Evolutionary conservation across 2,329 filamentous ascomycete genomes (phyloP).

Genomic region (Fusarium albidum): DNA sequence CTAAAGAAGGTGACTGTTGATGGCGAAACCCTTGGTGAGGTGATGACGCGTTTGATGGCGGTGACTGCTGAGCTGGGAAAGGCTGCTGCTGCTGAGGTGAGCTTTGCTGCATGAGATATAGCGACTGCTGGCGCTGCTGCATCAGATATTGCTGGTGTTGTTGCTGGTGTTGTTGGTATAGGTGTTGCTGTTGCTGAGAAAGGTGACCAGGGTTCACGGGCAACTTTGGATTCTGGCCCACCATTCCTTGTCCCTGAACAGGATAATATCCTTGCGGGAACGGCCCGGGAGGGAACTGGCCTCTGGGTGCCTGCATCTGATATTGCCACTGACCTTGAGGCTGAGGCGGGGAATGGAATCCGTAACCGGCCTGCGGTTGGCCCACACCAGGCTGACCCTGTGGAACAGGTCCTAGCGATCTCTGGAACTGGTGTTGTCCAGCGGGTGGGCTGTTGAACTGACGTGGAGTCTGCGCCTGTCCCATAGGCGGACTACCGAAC

Average conservation of each 20-base stretch:
- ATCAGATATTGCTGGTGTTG: constrained; percentile 12
- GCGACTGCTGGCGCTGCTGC: neutral
- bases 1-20: constrained; percentile 18
- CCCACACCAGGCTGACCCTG: constrained; percentile 12
- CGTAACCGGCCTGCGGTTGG: constrained; percentile 16
- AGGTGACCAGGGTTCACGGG: constrained; percentile 21
- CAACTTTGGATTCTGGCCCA: constrained; percentile 40
- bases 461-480: constrained; percentile 26
- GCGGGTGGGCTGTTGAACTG: constrained; percentile 28
- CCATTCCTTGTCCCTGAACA: constrained; percentile 48
- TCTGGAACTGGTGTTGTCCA: constrained; percentile 28
- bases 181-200: constrained; percentile 9
- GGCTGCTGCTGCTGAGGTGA: constrained; percentile 25
- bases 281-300: constrained; percentile 49
- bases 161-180: constrained; percentile 16
- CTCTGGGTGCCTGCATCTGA: constrained; percentile 24
- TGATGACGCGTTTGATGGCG: constrained; percentile 21
- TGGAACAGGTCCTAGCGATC: constrained; percentile 6
- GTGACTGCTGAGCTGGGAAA: constrained; percentile 20
- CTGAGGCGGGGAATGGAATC: constrained; percentile 19
- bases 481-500: constrained; percentile 9
- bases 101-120: constrained; percentile 11
- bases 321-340: constrained; percentile 18
- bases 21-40: constrained; percentile 25
- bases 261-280: constrained; percentile 48